Evolutionary conservation across 2,329 filamentous ascomycete genomes (phyloP), one percentile per base, ranked within the genome.

Genomic region (Ceratocystis huliohia): DNA sequence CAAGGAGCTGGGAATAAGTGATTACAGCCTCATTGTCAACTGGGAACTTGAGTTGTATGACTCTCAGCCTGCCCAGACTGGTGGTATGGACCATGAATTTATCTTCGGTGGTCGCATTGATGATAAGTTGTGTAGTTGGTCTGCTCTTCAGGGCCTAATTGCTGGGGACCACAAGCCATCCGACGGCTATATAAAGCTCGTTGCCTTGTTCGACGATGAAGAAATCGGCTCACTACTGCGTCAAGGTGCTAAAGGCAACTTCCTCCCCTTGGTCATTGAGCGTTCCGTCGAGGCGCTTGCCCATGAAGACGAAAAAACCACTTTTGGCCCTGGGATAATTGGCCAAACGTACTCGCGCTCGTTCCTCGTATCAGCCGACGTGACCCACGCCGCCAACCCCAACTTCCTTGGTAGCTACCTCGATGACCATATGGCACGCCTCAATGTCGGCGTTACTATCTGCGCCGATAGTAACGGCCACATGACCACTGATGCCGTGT

Each of bases 21-120:
- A 70, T 33, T 86, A 88, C 74, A 83, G 80, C 70, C 83, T 81
- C 64, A 96, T 99, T 69, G 79, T 96, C 67, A 95, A 94, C 78
- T 99, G 94, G 94, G 94, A 99, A 74, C 84, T 97, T 46, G 94
- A 99, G 77, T 86, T 99, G 41, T 99, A 88, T 74, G 94, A 97
- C 76, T 84, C 84, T 3, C 91, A 96, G 74, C 89, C 92, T 7
- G 92, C 92, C 0, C 85, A 87, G 50, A 82, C 91, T 20, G 87
- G 89, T 70, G 94, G 94, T 13, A 76, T 99, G 67, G 89, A 96
- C 72, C 90, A 88, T 74, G 93, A 97, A 72, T 88, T 99, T 74
- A 96, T 99, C 76, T 96, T 93, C 70, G 93, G 90, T 7, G 92
- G 93, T 67, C 88, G 94, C 65, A 94, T 97, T 70, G 94, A 99